A percentile compares a stretch with the other conserved stretches of the same genome.
Evolutionary conservation across 2,329 filamentous ascomycete species (phyloP).

Genomic region (Neonectria hederae): DNA sequence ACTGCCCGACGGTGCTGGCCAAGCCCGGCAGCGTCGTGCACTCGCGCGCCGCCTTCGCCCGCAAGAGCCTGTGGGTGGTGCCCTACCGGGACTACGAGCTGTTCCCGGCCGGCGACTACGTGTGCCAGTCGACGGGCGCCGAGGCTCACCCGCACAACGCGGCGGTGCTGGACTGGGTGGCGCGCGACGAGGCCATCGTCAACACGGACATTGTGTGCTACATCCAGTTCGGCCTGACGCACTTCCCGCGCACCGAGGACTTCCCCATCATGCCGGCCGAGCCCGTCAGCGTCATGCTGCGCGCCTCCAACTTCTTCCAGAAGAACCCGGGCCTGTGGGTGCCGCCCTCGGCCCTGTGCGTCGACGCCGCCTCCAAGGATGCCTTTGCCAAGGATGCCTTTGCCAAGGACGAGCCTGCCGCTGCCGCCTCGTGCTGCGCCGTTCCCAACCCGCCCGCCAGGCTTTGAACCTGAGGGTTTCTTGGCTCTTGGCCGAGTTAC

Average conservation of each 20-base stretch:
- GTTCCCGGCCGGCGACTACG: conserved; percentile 86
- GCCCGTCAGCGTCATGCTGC: conserved; percentile 81
- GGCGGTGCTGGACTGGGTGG: conserved; percentile 82
- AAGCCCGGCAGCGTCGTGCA: conserved; percentile 85
- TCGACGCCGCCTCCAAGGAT: conserved; percentile 35
- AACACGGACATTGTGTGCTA: conserved; percentile 90
- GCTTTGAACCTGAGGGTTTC: conserved; percentile 27
- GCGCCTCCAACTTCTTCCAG: conserved; percentile 84
- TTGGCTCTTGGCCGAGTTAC: not conserved
- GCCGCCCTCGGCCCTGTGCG: conserved; percentile 60
- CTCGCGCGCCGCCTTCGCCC: conserved; percentile 87
- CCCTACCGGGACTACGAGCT: conserved; percentile 82
- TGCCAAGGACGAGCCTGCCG: conserved; percentile 25
- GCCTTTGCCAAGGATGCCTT: conserved; percentile 40
- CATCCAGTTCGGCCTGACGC: conserved; percentile 92
- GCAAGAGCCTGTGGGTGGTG: conserved; percentile 49
- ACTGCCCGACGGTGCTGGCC: conserved; percentile 81
- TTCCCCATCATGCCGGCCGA: conserved; percentile 92
- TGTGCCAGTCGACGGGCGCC: conserved; percentile 86
- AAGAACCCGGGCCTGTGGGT: conserved; percentile 85
- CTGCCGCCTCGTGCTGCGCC: conserved; percentile 35
- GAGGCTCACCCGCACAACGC: conserved; percentile 63
- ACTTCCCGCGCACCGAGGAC: conserved; percentile 90
- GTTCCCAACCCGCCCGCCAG: conserved; percentile 1
- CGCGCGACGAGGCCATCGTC: conserved; percentile 74